Evolutionary conservation across 495 filamentous ascomycete genomes (phyloP).

Genomic region (Emericellopsis terricola): DNA sequence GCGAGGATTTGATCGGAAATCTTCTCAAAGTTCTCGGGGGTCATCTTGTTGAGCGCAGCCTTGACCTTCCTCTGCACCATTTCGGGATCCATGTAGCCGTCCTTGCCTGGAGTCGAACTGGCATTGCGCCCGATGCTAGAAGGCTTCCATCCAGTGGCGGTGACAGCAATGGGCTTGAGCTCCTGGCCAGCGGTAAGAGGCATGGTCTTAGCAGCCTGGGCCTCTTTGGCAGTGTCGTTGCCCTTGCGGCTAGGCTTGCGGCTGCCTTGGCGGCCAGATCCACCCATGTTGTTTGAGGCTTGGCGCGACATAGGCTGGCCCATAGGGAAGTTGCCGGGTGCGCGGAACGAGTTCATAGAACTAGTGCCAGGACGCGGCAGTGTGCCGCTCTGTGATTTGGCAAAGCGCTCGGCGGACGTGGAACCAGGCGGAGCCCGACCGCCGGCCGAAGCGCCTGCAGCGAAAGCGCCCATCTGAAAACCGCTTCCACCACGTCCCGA

Average conservation of each 20-base stretch:
- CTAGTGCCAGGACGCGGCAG: conserved; percentile 30
- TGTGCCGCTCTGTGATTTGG: conserved; percentile 20
- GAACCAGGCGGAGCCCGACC: conserved; percentile 44
- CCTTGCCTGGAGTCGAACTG: conserved; percentile 19
- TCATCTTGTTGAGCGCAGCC: conserved; percentile 98
- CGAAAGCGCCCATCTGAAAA: conserved; percentile 60
- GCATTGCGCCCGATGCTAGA: conserved; percentile 37
- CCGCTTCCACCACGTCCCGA: conserved; percentile 21
- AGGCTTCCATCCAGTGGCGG: conserved; percentile 79
- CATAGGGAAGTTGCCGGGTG: conserved; percentile 40
- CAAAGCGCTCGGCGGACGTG: conserved; percentile 46
- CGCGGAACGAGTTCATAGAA: conserved; percentile 39
- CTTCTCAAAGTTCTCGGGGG: conserved; percentile 94
- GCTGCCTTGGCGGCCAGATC: conserved; percentile 33
- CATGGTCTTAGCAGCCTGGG: conserved; percentile 60
- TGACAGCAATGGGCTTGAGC: conserved; percentile 56
- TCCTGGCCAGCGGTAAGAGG: conserved; percentile 69
- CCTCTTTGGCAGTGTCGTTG: conserved; percentile 36
- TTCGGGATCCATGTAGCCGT: conserved; percentile 60
- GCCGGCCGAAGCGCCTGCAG: conserved; percentile 20
- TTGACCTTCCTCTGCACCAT: conserved; percentile 98
- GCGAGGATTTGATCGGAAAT: conserved; percentile 84
- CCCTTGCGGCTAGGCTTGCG: conserved; percentile 45
- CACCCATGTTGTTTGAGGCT: conserved; percentile 27
- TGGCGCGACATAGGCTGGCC: conserved; percentile 25